A percentile compares a stretch with the other conserved stretches of the same genome.
These are phyloP conservation scores for Aquilaria yunnanensis DNA, from an alignment of 345 rosid species.

Conservation along the genomic window DNA sequence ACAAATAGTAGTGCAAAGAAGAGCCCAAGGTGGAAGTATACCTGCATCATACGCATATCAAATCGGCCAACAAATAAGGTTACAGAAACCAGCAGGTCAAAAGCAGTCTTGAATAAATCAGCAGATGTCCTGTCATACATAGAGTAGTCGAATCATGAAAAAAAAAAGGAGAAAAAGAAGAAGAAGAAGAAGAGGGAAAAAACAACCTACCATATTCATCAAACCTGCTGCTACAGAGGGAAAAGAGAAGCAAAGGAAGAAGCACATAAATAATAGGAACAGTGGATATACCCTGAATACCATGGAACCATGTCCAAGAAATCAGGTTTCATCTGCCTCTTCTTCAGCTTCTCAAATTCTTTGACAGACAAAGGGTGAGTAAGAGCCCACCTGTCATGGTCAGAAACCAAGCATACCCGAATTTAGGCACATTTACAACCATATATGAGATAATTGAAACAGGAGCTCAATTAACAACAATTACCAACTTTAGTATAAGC, in stretches of 20 bases:
- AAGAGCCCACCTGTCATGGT: conserved; percentile 85
- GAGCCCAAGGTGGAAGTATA: conserved; percentile 17
- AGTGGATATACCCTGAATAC: conserved; percentile 81
- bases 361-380: conserved; percentile 81
- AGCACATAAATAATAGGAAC: conserved; percentile 10
- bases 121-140: conserved; percentile 85
- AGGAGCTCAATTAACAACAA: too few relatives aligned
- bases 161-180: conserved; percentile 11
- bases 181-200: not conserved
- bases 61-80: conserved; percentile 98
- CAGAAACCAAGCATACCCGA: conserved; percentile 8
- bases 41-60: conserved; percentile 99
- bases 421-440: too few relatives aligned
- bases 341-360: conserved; percentile 71
- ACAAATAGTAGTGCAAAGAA: conserved; percentile 2
- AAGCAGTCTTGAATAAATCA: conserved; percentile 92
- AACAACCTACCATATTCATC: too few relatives aligned
- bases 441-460: too few relatives aligned
- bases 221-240: not conserved
- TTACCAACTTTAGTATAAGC: not conserved
- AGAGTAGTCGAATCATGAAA: conserved; percentile 17
- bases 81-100: conserved; percentile 96
- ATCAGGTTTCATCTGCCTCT: conserved; percentile 85
- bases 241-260: not conserved
- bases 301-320: conserved; percentile 99